These are phyloP conservation scores for Coffea humblotiana DNA, from an alignment of 305 asterid species.

Conservation along the genomic window DNA sequence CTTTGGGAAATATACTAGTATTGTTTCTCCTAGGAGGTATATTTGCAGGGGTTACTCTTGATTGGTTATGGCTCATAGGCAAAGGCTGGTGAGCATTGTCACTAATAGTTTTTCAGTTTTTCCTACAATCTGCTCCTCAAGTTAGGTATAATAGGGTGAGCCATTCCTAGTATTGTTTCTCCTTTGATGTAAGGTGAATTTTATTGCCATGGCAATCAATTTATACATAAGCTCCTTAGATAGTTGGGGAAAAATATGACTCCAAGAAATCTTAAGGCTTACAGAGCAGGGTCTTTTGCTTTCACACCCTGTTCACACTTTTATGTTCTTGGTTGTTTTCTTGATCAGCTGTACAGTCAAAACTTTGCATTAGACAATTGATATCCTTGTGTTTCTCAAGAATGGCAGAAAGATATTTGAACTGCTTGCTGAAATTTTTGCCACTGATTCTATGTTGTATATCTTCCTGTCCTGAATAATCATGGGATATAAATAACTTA, in stretches of 20 bases:
- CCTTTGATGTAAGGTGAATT: not conserved
- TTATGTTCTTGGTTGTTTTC: not conserved
- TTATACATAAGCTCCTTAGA: not conserved
- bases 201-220: not conserved
- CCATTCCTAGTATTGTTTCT: not conserved
- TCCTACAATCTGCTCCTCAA: not conserved
- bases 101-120: not conserved
- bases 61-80: constrained; percentile 51
- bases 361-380: not conserved
- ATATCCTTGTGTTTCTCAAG: not conserved
- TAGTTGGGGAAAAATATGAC: not conserved
- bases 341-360: not conserved
- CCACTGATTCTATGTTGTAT: not conserved
- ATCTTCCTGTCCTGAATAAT: not conserved
- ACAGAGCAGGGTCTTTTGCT: not conserved
- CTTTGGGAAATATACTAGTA: constrained; percentile 43
- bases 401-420: not conserved
- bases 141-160: not conserved
- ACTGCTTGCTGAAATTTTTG: not conserved
- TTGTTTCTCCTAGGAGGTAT: constrained; percentile 44
- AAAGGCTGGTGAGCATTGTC: constrained; percentile 39
- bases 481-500: not conserved
- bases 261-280: not conserved
- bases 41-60: constrained; percentile 46
- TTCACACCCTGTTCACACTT: no score